Base-by-base conservation (phyloP, 2,329 filamentous ascomycete genomes). In the Epichloe gansuensis region DNA sequence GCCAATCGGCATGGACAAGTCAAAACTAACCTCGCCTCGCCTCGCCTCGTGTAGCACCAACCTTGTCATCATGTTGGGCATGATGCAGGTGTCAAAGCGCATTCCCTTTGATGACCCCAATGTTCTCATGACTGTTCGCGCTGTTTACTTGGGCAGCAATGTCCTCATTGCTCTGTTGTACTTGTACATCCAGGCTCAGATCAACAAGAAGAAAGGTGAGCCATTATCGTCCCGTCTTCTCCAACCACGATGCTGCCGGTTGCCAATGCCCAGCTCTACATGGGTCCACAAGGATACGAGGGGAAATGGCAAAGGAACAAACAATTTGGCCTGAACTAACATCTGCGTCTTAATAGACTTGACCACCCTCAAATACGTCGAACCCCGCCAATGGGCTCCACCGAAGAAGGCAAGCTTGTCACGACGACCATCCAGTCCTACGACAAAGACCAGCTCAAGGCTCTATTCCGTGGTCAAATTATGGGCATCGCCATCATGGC, bases 401-500 rank as follows among this genome's bases (percentile, higher is more conserved):
- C 85, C 65, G 93, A 97, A 72, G 91, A 96, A 73, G 85, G 87
- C 68, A 96, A 96, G 74, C 88, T 95, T 62, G 86, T 97, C 63
- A 96, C 91, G 54, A 98, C 93, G 57, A 98, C 93, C 57, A 81
- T 96, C 69, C 86, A 94, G 75, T 90, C 91, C 65, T 98, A 98
- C 79, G 93, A 98, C 72, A 77, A 83, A 64, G 75, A 80, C 63
- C 91, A 97, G 76, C 80, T 97, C 67, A 86, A 86, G 73, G 76
- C 81, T 59, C 79, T 89, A 60, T 88, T 91, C 80, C 93, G 93
- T 72, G 81, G 85, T 59, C 91, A 97, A 75, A 74, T 94, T 64
- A 97, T 95, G 88, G 93, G 93, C 55, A 78, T 98, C 54, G 91
- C 81, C 70, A 98, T 98, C 91, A 97, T 98, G 91, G 83, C 73